Conservation (phyloP, 108 stramenopile species). For the Fragilaria crotonensis region DNA sequence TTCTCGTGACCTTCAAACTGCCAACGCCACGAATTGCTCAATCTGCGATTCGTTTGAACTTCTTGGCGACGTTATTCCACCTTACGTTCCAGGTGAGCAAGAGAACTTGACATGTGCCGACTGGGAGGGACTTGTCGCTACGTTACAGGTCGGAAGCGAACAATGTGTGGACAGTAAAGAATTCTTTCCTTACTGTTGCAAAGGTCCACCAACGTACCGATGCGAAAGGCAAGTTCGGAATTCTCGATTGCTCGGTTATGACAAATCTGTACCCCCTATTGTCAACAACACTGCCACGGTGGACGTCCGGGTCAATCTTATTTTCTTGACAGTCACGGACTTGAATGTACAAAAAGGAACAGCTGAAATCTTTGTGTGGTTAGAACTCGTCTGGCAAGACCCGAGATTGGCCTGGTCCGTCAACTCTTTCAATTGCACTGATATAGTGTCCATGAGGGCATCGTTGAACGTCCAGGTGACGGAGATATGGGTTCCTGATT, state of each 20-base stretch:
- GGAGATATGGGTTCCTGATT: slow-evolving; percentile 18
- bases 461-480: slow-evolving; percentile 7
- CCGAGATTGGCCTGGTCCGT: slow-evolving; percentile 11
- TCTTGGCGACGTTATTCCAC: not conserved
- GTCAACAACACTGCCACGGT: not conserved
- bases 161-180: not conserved
- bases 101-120: not conserved
- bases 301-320: not conserved
- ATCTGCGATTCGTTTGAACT: not conserved
- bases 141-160: not conserved
- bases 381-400: slow-evolving; percentile 14
- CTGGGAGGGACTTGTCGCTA: not conserved
- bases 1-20: too few relatives aligned
- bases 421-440: not conserved
- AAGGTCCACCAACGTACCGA: slow-evolving; percentile 8
- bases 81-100: not conserved
- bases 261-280: slow-evolving; percentile 16
- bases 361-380: not conserved
- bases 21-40: not conserved
- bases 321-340: not conserved
- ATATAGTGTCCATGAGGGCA: not conserved
- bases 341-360: slow-evolving; percentile 15
- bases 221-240: slow-evolving; percentile 11
- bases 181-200: not conserved
- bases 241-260: slow-evolving; percentile 3